phyloP scores from a whole-genome alignment of 129 eudicot species.

The sunflower (Helianthus annuus) region DNA sequence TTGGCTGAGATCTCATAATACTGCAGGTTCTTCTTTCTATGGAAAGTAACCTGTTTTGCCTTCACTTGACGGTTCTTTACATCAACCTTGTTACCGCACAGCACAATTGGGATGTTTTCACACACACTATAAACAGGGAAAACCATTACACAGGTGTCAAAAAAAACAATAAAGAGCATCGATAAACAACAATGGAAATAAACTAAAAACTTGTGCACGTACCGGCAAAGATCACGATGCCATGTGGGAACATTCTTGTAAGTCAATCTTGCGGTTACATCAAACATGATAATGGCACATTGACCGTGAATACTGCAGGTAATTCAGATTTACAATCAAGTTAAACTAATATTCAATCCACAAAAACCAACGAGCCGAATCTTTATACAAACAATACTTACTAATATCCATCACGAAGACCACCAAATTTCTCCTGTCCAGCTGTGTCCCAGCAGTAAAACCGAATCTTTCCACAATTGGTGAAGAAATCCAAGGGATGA shows the following conservation, averaged over 20 bases:
- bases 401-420: conserved; percentile 57
- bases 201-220: background rate
- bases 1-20: conserved; percentile 69
- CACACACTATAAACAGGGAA: conserved; percentile 36
- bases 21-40: conserved; percentile 66
- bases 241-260: conserved; percentile 61
- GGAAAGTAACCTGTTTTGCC: conserved; percentile 67
- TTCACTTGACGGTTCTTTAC: conserved; percentile 69
- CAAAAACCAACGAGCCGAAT: background rate
- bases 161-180: background rate
- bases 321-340: background rate
- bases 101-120: conserved; percentile 58
- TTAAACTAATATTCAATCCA: background rate
- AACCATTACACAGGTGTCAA: background rate
- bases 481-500: conserved; percentile 57
- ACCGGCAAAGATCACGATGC: conserved; percentile 66
- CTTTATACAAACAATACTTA: conserved; percentile 14
- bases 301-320: conserved; percentile 54
- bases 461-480: conserved; percentile 55
- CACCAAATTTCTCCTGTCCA: conserved; percentile 67
- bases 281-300: conserved; percentile 65
- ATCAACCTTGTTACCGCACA: conserved; percentile 67
- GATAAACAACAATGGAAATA: background rate
- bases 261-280: conserved; percentile 55
- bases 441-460: conserved; percentile 68